phyloP scores from a whole-genome alignment of 768 basidiomycete species.

The Boletales sp. region DNA sequence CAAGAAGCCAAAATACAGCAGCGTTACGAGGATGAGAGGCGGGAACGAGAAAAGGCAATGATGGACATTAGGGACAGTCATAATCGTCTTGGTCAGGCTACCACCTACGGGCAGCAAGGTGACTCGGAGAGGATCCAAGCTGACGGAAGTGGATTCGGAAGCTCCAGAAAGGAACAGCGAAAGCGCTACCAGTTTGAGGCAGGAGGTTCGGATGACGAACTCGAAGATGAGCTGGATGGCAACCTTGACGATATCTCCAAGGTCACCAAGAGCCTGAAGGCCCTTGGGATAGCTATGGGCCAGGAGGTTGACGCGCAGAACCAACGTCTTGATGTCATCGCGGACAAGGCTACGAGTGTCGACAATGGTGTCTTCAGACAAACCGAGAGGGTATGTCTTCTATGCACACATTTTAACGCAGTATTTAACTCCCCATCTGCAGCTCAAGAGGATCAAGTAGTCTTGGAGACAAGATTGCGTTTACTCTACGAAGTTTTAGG shows the following conservation, averaged over 20 bases:
- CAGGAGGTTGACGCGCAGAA: slow-evolving; percentile 90
- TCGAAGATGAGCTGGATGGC: slow-evolving; percentile 91
- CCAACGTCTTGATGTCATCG: slow-evolving; percentile 68
- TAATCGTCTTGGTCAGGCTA: slow-evolving; percentile 75
- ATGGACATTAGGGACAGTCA: slow-evolving; percentile 84
- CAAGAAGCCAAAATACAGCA: slow-evolving; percentile 80
- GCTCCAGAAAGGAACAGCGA: slow-evolving; percentile 62
- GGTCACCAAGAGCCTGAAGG: slow-evolving; percentile 73
- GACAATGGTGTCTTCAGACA: slow-evolving; percentile 77
- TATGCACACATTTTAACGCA: slow-evolving; percentile 21
- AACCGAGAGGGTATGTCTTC: slow-evolving; percentile 64
- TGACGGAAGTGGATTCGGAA: slow-evolving; percentile 34
- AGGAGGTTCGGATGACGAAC: slow-evolving; percentile 85
- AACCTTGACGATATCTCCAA: slow-evolving; percentile 86
- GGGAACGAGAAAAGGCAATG: slow-evolving; percentile 82
- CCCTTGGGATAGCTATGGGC: slow-evolving; percentile 77
- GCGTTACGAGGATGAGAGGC: slow-evolving; percentile 84
- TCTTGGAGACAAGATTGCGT: background rate
- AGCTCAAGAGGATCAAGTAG: slow-evolving; percentile 65
- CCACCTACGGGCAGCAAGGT: slow-evolving; percentile 52
- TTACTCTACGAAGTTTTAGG: background rate
- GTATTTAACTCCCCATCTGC: slow-evolving; percentile 6
- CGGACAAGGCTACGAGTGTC: slow-evolving; percentile 70
- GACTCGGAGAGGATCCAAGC: slow-evolving; percentile 40
- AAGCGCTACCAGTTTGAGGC: slow-evolving; percentile 90